phyloP scores from a whole-genome alignment of 768 basidiomycete genomes.

The Podaxis sp. region DNA sequence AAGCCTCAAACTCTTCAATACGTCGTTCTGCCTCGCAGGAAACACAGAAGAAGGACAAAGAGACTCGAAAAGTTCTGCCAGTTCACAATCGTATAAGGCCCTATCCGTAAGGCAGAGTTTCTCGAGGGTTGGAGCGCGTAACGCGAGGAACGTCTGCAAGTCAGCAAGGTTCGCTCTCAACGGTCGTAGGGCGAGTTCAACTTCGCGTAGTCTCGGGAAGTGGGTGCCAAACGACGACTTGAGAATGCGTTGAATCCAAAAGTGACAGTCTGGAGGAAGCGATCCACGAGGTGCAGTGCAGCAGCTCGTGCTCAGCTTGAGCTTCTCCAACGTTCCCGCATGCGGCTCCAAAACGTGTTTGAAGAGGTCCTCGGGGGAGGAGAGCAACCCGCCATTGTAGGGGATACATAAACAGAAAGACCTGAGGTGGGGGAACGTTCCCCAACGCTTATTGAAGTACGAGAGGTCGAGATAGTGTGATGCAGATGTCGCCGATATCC shows the following conservation, averaged over 20 bases:
- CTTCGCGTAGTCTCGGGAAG: slow-evolving; percentile 29
- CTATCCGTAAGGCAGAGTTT: slow-evolving; percentile 38
- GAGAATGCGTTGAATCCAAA: slow-evolving; percentile 42
- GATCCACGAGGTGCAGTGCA: slow-evolving; percentile 20
- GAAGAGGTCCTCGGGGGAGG: slow-evolving; percentile 29
- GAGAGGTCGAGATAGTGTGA: slow-evolving; percentile 39
- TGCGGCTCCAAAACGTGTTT: slow-evolving; percentile 35
- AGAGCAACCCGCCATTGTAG: slow-evolving; percentile 41
- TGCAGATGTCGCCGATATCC: slow-evolving; percentile 31
- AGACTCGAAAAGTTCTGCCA: slow-evolving; percentile 26
- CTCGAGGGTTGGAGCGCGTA: slow-evolving; percentile 27
- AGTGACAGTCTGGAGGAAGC: slow-evolving; percentile 27
- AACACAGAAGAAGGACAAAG: slow-evolving; percentile 13
- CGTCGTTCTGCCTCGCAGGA: background rate
- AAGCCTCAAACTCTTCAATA: slow-evolving; percentile 8
- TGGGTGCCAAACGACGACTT: slow-evolving; percentile 23
- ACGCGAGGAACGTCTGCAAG: slow-evolving; percentile 29
- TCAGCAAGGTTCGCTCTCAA: slow-evolving; percentile 30
- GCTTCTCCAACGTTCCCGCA: slow-evolving; percentile 28
- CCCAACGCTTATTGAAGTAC: slow-evolving; percentile 35
- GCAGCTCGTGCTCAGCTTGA: slow-evolving; percentile 34
- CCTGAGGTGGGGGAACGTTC: slow-evolving; percentile 36
- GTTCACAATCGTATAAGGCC: slow-evolving; percentile 27
- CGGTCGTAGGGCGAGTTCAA: slow-evolving; percentile 38
- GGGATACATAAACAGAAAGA: slow-evolving; percentile 41